Percentiles rank a stretch among this genome's conserved stretches.
Evolutionary conservation across 257 asterid species (phyloP).

Genomic region (Anisodus acutangulus): DNA sequence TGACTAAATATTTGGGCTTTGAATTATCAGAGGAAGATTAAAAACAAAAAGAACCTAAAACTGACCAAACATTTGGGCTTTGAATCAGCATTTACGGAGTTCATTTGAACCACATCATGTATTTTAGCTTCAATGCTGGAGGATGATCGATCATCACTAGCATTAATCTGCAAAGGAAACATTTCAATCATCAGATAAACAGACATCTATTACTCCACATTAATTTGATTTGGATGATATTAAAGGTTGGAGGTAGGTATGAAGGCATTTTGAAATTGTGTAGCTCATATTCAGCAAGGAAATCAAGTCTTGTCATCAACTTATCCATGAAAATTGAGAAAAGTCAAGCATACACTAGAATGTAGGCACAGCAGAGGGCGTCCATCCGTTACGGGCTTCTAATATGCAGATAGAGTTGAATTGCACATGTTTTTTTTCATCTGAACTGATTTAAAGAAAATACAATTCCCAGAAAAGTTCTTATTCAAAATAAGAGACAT

Average conservation of each 20-base stretch:
- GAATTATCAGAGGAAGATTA: constrained; percentile 36
- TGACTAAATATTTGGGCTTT: constrained; percentile 77
- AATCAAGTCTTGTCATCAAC: constrained; percentile 8
- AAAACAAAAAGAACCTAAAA: constrained; percentile 31
- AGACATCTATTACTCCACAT: not conserved
- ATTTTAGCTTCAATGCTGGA: constrained; percentile 86
- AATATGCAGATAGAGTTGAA: not conserved
- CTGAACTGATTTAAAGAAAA: not conserved
- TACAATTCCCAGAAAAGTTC: not conserved
- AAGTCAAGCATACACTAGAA: constrained; percentile 23
- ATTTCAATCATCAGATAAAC: constrained; percentile 14
- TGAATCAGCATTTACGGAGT: constrained; percentile 84
- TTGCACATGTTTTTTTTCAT: not conserved
- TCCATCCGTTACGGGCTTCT: not conserved
- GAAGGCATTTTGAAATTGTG: constrained; percentile 21
- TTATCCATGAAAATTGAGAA: not conserved
- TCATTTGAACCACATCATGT: constrained; percentile 90
- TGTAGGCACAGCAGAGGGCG: not conserved
- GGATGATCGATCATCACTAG: constrained; percentile 95
- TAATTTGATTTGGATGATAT: not conserved
- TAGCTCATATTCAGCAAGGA: constrained; percentile 23
- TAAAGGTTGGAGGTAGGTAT: not conserved
- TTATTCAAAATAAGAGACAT: not conserved
- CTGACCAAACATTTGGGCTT: constrained; percentile 98
- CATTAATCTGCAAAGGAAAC: constrained; percentile 77